Evolutionary conservation across 2,329 filamentous ascomycete species (phyloP).

Genomic region (Phyllosticta citribraziliensis): DNA sequence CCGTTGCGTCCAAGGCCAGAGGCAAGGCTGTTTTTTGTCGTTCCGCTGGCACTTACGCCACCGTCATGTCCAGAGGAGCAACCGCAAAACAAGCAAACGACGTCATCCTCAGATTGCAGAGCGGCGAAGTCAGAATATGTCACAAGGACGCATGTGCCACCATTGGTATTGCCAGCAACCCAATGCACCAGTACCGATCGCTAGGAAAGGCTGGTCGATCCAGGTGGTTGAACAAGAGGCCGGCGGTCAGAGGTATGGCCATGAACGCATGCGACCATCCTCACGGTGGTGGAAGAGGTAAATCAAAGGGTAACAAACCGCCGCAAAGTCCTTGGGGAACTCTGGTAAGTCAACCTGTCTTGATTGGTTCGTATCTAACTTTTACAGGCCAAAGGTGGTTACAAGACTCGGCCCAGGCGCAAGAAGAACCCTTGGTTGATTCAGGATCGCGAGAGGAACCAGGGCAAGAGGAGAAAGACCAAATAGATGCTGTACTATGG

Average conservation of each 20-base stretch:
- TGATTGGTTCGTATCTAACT: background rate
- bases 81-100: conserved; percentile 58
- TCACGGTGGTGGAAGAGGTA: conserved; percentile 97
- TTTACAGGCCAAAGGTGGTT: conserved; percentile 62
- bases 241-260: conserved; percentile 90
- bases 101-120: conserved; percentile 79
- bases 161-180: conserved; percentile 88
- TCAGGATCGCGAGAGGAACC: conserved; percentile 71
- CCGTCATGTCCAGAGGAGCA: conserved; percentile 73
- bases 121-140: conserved; percentile 82
- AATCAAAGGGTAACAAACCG: conserved; percentile 95
- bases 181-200: conserved; percentile 79
- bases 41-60: conserved; percentile 85
- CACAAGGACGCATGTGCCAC: conserved; percentile 91
- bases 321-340: conserved; percentile 95
- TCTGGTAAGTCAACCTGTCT: conserved; percentile 55
- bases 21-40: conserved; percentile 84
- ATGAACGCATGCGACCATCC: conserved; percentile 99
- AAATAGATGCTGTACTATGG: conserved; percentile 11
- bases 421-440: conserved; percentile 92
- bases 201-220: conserved; percentile 92
- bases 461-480: conserved; percentile 62
- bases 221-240: conserved; percentile 87
- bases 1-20: conserved; percentile 64
- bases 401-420: conserved; percentile 81